phyloP scores from a whole-genome alignment of 2,329 filamentous ascomycete genomes.

The Cadophora sp. region DNA sequence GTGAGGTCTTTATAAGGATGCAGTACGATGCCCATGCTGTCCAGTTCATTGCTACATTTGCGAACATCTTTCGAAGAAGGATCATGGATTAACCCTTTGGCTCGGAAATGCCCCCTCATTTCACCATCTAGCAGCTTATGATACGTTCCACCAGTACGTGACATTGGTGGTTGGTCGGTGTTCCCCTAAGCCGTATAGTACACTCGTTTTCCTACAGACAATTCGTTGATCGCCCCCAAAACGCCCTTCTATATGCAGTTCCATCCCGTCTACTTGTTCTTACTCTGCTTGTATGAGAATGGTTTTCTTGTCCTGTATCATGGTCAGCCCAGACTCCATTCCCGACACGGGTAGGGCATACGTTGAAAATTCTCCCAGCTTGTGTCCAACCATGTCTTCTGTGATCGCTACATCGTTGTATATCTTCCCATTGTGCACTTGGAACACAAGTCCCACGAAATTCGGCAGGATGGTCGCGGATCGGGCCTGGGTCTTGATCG shows the following conservation, averaged over 20 bases:
- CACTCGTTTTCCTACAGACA: conserved; percentile 12
- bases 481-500: conserved; percentile 74
- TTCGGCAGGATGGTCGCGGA: conserved; percentile 75
- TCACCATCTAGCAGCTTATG: neutral
- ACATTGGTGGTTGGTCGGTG: neutral
- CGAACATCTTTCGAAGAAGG: neutral
- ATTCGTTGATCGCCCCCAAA: conserved; percentile 22
- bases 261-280: conserved; percentile 59
- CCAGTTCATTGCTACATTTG: neutral
- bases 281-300: conserved; percentile 73
- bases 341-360: conserved; percentile 50
- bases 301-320: conserved; percentile 67
- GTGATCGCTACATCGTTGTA: conserved; percentile 74
- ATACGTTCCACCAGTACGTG: neutral
- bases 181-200: neutral
- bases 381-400: conserved; percentile 80
- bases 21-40: neutral
- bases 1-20: neutral
- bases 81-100: neutral
- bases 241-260: conserved; percentile 25
- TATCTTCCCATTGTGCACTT: conserved; percentile 75
- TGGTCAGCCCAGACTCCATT: conserved; percentile 20
- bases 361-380: conserved; percentile 76
- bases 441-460: conserved; percentile 74
- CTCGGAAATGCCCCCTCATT: neutral